These are phyloP conservation scores for Nannochloropsis gaditana DNA, from an alignment of 108 stramenopile species.

Conservation along the genomic window DNA sequence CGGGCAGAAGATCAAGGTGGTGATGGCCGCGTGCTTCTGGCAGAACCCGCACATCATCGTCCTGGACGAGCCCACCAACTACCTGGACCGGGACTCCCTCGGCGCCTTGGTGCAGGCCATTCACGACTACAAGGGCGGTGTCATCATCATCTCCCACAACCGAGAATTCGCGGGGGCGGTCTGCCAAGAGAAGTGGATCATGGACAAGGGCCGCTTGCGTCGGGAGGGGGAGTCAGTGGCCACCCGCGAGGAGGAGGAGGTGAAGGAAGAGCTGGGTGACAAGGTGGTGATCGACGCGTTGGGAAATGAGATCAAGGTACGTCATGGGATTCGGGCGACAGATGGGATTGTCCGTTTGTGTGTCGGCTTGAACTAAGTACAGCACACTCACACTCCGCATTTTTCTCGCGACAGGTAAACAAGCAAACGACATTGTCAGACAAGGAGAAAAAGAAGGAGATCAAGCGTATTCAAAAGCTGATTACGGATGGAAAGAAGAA, in stretches of 20 bases:
- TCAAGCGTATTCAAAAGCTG: conserved; percentile 37
- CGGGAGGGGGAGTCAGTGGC: background rate
- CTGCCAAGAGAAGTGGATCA: conserved; percentile 97
- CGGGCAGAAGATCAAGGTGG: conserved; percentile 99
- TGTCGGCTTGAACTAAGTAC: background rate
- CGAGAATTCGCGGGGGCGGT: conserved; percentile 93
- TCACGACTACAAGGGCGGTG: conserved; percentile 90
- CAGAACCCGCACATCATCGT: conserved; percentile 97
- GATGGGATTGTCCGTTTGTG: no score
- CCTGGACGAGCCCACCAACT: conserved; percentile 99
- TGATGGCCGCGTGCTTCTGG: conserved; percentile 99
- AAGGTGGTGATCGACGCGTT: conserved; percentile 34
- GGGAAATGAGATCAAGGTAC: conserved; percentile 31
- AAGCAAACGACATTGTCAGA: conserved; percentile 40
- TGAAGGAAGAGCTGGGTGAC: conserved; percentile 29
- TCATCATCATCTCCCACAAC: conserved; percentile 99
- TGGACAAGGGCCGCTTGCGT: conserved; percentile 76
- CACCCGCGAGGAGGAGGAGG: conserved; percentile 21
- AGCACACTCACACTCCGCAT: background rate
- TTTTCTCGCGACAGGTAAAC: conserved; percentile 14
- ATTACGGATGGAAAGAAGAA: conserved; percentile 31
- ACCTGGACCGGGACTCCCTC: conserved; percentile 93
- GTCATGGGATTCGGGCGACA: background rate
- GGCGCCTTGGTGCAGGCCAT: conserved; percentile 97
- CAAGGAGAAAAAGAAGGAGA: conserved; percentile 32